A percentile compares a stretch with the other conserved stretches of the same genome.
Conservation (phyloP, 176 grass and related monocot genomes). For the Phragmites australis region DNA sequence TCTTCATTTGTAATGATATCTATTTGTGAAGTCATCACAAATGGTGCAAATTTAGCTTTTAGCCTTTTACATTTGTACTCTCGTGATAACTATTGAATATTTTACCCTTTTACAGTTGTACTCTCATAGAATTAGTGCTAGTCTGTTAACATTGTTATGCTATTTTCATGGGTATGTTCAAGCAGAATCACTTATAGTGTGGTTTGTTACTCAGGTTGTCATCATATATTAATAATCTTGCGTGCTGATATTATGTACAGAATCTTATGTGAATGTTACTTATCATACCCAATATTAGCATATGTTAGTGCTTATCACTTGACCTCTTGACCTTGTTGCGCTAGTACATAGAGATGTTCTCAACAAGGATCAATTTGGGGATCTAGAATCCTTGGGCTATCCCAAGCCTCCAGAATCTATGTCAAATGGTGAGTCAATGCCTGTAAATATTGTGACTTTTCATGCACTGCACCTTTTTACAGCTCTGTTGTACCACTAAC, state of each 20-base stretch:
- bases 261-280: neutral
- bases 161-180: neutral
- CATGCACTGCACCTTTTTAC: neutral
- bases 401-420: neutral
- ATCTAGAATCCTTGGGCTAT: slow-evolving; percentile 10
- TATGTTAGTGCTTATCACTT: neutral
- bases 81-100: neutral
- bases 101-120: neutral
- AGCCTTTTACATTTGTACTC: slow-evolving; percentile 3
- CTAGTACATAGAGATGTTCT: neutral
- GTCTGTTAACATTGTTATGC: neutral
- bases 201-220: neutral
- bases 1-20: neutral
- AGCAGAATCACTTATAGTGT: neutral
- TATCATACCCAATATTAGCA: neutral
- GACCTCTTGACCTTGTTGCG: neutral
- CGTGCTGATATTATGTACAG: neutral
- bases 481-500: neutral
- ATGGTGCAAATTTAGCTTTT: neutral
- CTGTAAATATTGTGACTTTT: neutral
- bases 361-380: neutral
- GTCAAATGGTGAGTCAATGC: neutral
- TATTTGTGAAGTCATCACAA: slow-evolving; percentile 1
- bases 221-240: too few relatives aligned
- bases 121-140: neutral